Evolutionary conservation across 192 early-diverging fungal species (phyloP).

Genomic region (Cladochytrium replicatum): DNA sequence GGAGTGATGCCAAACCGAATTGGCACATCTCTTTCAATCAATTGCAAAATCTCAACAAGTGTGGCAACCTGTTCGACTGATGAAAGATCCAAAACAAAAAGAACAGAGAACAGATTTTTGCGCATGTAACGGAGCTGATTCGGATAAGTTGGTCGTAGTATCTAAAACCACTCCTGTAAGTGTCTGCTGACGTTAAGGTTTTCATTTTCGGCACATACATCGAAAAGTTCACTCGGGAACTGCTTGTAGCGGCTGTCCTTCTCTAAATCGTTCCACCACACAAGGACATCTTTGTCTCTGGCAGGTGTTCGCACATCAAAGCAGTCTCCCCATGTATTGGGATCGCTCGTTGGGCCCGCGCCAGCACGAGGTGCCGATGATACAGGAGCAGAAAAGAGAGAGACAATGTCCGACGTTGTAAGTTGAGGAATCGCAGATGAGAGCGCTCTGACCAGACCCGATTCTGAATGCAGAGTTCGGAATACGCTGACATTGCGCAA

Average conservation of each 20-base stretch:
- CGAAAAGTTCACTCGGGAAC: constrained; percentile 50
- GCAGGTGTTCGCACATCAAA: constrained; percentile 73
- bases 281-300: constrained; percentile 34
- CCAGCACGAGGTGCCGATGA: too few relatives aligned
- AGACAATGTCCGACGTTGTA: constrained; percentile 1
- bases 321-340: constrained; percentile 31
- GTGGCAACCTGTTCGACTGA: constrained; percentile 35
- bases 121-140: constrained; percentile 66
- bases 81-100: constrained; percentile 71
- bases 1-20: constrained; percentile 83
- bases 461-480: constrained; percentile 17
- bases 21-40: constrained; percentile 60
- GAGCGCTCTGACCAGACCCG: constrained; percentile 10
- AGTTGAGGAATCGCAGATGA: too few relatives aligned
- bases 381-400: too few relatives aligned
- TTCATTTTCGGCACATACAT: constrained; percentile 11
- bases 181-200: neutral
- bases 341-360: constrained; percentile 17
- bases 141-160: constrained; percentile 51
- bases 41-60: constrained; percentile 50
- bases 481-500: too few relatives aligned
- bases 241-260: constrained; percentile 62
- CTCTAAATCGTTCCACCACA: constrained; percentile 92
- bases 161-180: constrained; percentile 13
- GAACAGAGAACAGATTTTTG: constrained; percentile 64